These are phyloP conservation scores for Delphinella strobiligena DNA, from an alignment of 2,329 filamentous ascomycete genomes.

Conservation along the genomic window DNA sequence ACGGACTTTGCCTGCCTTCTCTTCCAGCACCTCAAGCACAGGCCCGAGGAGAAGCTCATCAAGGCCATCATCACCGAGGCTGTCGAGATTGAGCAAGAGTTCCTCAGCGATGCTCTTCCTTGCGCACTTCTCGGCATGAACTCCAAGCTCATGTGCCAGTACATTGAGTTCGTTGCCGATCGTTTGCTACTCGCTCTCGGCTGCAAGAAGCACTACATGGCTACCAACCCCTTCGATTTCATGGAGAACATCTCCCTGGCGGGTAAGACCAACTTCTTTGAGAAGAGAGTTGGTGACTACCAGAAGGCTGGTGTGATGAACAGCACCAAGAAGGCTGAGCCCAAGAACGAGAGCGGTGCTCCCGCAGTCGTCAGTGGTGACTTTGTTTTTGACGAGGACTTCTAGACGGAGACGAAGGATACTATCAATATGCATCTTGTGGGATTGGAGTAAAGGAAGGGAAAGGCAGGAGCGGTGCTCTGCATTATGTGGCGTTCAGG, in stretches of 20 bases:
- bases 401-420: too few species aligned
- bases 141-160: slow-evolving; percentile 93
- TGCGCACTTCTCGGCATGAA: slow-evolving; percentile 96
- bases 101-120: slow-evolving; percentile 89
- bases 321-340: slow-evolving; percentile 64
- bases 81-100: slow-evolving; percentile 91
- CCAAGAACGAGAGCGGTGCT: slow-evolving; percentile 21
- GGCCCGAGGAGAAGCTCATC: slow-evolving; percentile 70
- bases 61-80: slow-evolving; percentile 87
- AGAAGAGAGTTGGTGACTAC: slow-evolving; percentile 99
- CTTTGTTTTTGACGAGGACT: slow-evolving; percentile 94
- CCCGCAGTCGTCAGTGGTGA: slow-evolving; percentile 50
- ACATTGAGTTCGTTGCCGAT: slow-evolving; percentile 99
- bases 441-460: slow-evolving; percentile 3
- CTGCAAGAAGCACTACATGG: slow-evolving; percentile 87
- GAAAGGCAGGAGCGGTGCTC: slow-evolving; percentile 4
- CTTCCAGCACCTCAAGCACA: slow-evolving; percentile 93
- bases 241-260: slow-evolving; percentile 99
- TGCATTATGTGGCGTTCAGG: slow-evolving; percentile 10
- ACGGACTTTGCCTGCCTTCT: slow-evolving; percentile 97
- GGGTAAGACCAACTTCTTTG: slow-evolving; percentile 99
- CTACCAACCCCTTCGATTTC: slow-evolving; percentile 96
- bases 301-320: slow-evolving; percentile 99
- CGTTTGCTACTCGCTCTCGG: slow-evolving; percentile 85
- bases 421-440: too few species aligned